Evolutionary conservation across 2,329 filamentous ascomycete species (phyloP).

Genomic region (Xylariales sp.): DNA sequence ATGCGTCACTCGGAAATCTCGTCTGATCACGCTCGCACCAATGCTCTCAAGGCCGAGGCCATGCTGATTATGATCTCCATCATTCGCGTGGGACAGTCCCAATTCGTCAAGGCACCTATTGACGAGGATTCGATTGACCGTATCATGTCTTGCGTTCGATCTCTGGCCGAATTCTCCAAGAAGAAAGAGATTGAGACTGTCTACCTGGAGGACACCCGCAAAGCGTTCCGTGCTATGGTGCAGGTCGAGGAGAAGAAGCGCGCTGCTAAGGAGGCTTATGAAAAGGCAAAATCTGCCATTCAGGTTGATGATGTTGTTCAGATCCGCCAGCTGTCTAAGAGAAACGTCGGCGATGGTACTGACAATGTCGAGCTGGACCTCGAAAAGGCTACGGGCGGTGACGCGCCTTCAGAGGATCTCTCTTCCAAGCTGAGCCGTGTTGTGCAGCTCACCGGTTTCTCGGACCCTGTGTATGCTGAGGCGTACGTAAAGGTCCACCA

Average conservation of each 20-base stretch:
- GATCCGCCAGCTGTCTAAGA: slow-evolving; percentile 90
- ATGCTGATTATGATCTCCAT: slow-evolving; percentile 99
- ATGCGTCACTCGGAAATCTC: slow-evolving; percentile 97
- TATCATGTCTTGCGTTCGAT: slow-evolving; percentile 95
- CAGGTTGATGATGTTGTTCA: slow-evolving; percentile 94
- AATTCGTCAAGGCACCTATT: slow-evolving; percentile 95
- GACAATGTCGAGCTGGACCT: slow-evolving; percentile 88
- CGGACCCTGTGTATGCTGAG: slow-evolving; percentile 96
- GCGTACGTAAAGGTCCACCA: slow-evolving; percentile 98
- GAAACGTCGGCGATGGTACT: slow-evolving; percentile 73
- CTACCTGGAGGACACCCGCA: slow-evolving; percentile 90
- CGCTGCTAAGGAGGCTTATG: slow-evolving; percentile 85
- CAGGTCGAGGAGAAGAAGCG: slow-evolving; percentile 97
- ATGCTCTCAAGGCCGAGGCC: slow-evolving; percentile 89
- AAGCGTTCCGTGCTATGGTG: slow-evolving; percentile 96
- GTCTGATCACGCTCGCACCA: slow-evolving; percentile 78
- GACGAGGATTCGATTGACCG: slow-evolving; percentile 98
- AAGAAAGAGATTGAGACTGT: slow-evolving; percentile 89
- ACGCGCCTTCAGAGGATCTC: slow-evolving; percentile 76
- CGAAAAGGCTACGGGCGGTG: slow-evolving; percentile 90
- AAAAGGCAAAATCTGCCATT: slow-evolving; percentile 89
- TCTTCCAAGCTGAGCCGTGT: slow-evolving; percentile 93
- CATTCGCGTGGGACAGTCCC: slow-evolving; percentile 95
- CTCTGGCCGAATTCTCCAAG: slow-evolving; percentile 82
- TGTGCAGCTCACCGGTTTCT: slow-evolving; percentile 96